Evolutionary conservation across 148 eudicot species (phyloP).

Genomic region (Rhododendron ovatum): DNA sequence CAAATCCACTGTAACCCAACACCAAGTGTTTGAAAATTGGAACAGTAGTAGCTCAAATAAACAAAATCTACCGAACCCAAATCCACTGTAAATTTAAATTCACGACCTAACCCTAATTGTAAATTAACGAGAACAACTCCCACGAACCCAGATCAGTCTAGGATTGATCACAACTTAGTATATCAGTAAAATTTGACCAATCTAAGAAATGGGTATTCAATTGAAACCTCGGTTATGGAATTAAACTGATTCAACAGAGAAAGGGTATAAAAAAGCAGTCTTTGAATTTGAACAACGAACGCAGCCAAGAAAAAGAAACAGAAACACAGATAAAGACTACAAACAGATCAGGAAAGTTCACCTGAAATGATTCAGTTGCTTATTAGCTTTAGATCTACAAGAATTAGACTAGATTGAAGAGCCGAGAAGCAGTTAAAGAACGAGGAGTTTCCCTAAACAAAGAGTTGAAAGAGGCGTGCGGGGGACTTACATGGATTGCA

Average conservation of each 20-base stretch:
- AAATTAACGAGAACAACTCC: neutral
- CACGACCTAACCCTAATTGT: constrained; percentile 9
- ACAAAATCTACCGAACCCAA: neutral
- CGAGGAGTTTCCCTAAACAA: neutral
- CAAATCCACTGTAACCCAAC: neutral
- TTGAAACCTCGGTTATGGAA: neutral
- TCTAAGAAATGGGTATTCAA: constrained; percentile 7
- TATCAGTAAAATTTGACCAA: neutral
- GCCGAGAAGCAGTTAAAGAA: neutral
- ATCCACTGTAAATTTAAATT: neutral
- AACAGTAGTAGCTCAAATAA: neutral
- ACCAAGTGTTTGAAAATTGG: constrained; percentile 4
- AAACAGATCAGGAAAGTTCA: neutral
- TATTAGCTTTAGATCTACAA: constrained; percentile 1
- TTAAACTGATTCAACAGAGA: neutral
- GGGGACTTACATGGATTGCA: neutral
- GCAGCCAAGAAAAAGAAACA: neutral
- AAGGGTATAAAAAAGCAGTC: neutral
- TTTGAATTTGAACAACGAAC: neutral
- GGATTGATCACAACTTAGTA: neutral
- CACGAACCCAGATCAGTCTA: neutral
- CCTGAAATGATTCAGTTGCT: neutral
- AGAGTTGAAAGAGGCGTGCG: neutral
- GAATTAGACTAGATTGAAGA: neutral
- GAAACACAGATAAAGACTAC: neutral